These are phyloP conservation scores for Vittaforma corneae DNA, from an alignment of 371 early-diverging fungal species.

Conservation along the genomic window DNA sequence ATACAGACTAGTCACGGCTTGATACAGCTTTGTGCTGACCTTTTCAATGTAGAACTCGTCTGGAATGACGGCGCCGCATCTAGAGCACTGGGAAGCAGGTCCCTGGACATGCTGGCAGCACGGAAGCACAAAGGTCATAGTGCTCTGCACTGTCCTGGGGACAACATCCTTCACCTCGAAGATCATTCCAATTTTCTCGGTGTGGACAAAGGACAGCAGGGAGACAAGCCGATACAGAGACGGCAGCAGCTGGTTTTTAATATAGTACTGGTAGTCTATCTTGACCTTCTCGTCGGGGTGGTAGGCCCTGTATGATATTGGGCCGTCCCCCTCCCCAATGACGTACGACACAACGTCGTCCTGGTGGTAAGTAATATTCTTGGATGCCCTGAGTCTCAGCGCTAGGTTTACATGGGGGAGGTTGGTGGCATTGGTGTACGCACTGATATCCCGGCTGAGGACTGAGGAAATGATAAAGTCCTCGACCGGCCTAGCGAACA, in stretches of 20 bases:
- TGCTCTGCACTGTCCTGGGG: not conserved
- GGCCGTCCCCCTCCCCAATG: conserved; percentile 64
- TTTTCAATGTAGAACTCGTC: conserved; percentile 33
- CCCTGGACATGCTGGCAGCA: conserved; percentile 53
- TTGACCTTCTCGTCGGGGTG: conserved; percentile 68
- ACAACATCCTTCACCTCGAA: conserved; percentile 30
- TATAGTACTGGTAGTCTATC: conserved; percentile 82
- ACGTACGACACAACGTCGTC: conserved; percentile 91
- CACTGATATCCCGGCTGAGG: conserved; percentile 77
- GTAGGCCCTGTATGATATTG: conserved; percentile 67
- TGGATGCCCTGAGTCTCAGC: conserved; percentile 64
- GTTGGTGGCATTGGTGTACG: conserved; percentile 72
- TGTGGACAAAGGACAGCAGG: conserved; percentile 5
- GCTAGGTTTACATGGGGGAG: conserved; percentile 95
- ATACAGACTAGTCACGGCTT: conserved; percentile 33
- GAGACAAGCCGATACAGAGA: conserved; percentile 61
- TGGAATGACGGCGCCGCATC: conserved; percentile 36
- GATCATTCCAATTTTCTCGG: conserved; percentile 29
- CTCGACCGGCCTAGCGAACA: conserved; percentile 62
- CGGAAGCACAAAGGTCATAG: conserved; percentile 25
- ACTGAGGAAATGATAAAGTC: conserved; percentile 75
- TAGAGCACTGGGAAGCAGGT: conserved; percentile 27
- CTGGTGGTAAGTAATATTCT: conserved; percentile 64
- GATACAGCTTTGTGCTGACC: conserved; percentile 30
- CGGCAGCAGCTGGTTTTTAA: conserved; percentile 84